Conservation (phyloP, 148 eudicot species). For the Mesembryanthemum crystallinum region DNA sequence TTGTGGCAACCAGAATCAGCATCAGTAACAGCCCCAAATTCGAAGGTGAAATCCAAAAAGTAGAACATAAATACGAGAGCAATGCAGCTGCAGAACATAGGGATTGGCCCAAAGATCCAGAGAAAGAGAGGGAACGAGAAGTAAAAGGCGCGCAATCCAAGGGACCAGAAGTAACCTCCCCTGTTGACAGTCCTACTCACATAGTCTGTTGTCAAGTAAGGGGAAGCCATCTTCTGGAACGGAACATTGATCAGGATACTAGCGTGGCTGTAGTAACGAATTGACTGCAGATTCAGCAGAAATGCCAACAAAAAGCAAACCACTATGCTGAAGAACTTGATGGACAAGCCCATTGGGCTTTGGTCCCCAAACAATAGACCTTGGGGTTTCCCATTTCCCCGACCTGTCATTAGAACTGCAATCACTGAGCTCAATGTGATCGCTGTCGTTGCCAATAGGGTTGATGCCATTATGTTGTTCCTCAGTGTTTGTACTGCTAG, state of each 20-base stretch:
- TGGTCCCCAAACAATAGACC: constrained; percentile 43
- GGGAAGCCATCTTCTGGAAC: constrained; percentile 36
- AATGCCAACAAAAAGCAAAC: constrained; percentile 78
- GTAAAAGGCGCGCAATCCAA: constrained; percentile 79
- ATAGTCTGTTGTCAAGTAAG: constrained; percentile 47
- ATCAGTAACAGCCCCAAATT: constrained; percentile 25
- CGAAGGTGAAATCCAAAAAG: constrained; percentile 59
- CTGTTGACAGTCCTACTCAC: constrained; percentile 57
- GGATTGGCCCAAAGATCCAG: constrained; percentile 90
- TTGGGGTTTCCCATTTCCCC: constrained; percentile 10
- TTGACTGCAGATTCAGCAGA: constrained; percentile 67
- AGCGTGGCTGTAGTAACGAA: constrained; percentile 86
- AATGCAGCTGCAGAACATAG: constrained; percentile 63
- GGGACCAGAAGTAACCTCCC: constrained; percentile 89
- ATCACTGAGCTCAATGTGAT: constrained; percentile 89
- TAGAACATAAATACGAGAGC: constrained; percentile 56
- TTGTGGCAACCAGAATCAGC: constrained; percentile 11
- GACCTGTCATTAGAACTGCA: constrained; percentile 64
- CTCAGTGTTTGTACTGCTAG: constrained; percentile 85
- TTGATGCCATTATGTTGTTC: constrained; percentile 98
- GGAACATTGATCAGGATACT: constrained; percentile 89
- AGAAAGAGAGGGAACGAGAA: constrained; percentile 79
- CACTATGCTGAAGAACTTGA: constrained; percentile 73
- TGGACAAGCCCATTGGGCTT: constrained; percentile 41
- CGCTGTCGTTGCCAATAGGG: constrained; percentile 76